Conservation (phyloP, 2,329 filamentous ascomycete species). For the Orbilia blumenaviensis region DNA sequence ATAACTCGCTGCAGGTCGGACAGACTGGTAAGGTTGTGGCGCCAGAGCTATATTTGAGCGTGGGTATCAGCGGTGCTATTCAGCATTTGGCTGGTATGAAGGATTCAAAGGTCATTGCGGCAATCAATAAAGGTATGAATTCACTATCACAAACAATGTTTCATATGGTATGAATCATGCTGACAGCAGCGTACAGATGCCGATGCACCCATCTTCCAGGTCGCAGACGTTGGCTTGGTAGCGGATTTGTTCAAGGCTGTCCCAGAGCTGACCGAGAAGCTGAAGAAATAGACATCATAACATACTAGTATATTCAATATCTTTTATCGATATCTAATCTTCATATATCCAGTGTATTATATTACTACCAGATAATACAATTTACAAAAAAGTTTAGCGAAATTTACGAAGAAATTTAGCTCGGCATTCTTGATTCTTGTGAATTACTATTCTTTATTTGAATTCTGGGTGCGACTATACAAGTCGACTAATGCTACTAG, state of each 20-base stretch:
- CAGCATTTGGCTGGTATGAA: slow-evolving; percentile 99
- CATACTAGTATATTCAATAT: slow-evolving; percentile 26
- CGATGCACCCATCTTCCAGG: slow-evolving; percentile 97
- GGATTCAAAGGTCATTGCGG: slow-evolving; percentile 98
- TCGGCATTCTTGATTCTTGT: neutral
- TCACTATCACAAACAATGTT: neutral
- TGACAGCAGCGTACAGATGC: slow-evolving; percentile 66
- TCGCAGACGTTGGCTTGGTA: slow-evolving; percentile 94
- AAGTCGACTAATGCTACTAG: slow-evolving; percentile 23
- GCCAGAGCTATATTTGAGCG: slow-evolving; percentile 91
- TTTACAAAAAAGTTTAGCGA: neutral
- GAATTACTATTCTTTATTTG: slow-evolving; percentile 50
- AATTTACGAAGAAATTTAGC: neutral
- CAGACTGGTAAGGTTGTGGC: slow-evolving; percentile 99
- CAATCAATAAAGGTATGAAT: slow-evolving; percentile 80
- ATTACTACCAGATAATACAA: slow-evolving; percentile 35
- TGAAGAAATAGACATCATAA: slow-evolving; percentile 70
- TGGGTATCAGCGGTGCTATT: slow-evolving; percentile 95
- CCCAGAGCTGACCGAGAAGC: slow-evolving; percentile 93
- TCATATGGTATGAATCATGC: neutral
- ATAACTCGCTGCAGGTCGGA: slow-evolving; percentile 97
- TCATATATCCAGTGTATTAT: slow-evolving; percentile 33
- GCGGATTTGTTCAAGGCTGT: slow-evolving; percentile 83
- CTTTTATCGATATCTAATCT: neutral
- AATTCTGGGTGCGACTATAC: neutral